Evolutionary conservation across 257 asterid genomes (phyloP), one percentile per base, ranked within the genome.

Genomic region (Rehmannia glutinosa): DNA sequence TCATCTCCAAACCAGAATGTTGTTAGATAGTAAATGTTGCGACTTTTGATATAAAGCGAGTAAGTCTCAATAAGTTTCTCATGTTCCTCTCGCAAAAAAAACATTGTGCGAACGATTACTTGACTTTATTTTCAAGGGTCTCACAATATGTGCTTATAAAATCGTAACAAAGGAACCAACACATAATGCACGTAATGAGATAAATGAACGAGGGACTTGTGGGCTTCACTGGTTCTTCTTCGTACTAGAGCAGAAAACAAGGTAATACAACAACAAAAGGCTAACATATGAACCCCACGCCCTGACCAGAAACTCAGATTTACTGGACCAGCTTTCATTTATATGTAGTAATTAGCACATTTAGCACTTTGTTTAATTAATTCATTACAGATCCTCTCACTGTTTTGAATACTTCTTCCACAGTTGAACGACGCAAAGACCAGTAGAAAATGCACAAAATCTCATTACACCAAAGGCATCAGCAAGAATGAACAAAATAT

Each of bases 11-110:
- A 67, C 75, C 57, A 64, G 83, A 73, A 66, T 83, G 91, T 30
- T n/a, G n/a, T 86, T 89, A 16, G 95, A 77, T 50, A 85, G 78
- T 17, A 86, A 78, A 51, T 83, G 79, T 76, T 83, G 88, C 77
- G 87, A 80, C 73, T 87, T 92, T 75, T 87, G 79, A 68, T 73
- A 77, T 30, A 92, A 74, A 47, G 72, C 68, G n/a, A 28, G 33
- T 28, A 28, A 5, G 89, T 85, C 70, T 90, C 92, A 10, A 78
- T 83, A 74, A 91, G 62, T 69, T 82, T 86, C 77, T 86, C 96
- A 64, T 90, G 99, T 72, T 93, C 96, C 69, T 80, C 99, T 91
- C 82, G 75, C 71, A n/a, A 70, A 24, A 53, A 60, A 57, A 55
- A 71, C 20, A 53, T 16, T 25, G 21, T 27, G 49, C n/a, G 36